Conservation (phyloP, 2,329 filamentous ascomycete genomes). For the Sclerotinia minor region DNA sequence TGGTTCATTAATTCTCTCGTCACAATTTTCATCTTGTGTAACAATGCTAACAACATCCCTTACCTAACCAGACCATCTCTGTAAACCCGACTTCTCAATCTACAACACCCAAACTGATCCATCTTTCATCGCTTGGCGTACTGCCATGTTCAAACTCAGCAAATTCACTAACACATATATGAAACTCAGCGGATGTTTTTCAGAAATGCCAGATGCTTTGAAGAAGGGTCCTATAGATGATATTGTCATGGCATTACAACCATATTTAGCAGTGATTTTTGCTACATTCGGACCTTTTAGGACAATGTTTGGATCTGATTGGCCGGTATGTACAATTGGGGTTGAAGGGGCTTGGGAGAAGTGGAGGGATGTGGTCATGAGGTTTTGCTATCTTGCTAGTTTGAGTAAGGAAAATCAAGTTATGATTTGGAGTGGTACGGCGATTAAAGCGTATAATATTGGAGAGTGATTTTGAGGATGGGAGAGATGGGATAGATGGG, state of each 20-base stretch:
- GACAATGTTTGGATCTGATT: conserved; percentile 90
- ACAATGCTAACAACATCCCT: conserved; percentile 8
- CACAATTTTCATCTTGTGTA: conserved; percentile 1
- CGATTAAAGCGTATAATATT: conserved; percentile 67
- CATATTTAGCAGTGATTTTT: conserved; percentile 73
- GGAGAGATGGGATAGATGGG: too few relatives aligned
- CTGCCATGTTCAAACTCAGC: conserved; percentile 66
- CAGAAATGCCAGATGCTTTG: conserved; percentile 66
- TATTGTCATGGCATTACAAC: conserved; percentile 63
- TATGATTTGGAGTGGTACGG: conserved; percentile 72
- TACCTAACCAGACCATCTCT: conserved; percentile 69
- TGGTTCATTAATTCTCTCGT: neutral
- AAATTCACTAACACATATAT: conserved; percentile 70
- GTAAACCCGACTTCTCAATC: conserved; percentile 77
- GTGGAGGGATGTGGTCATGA: conserved; percentile 72
- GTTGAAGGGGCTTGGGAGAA: conserved; percentile 64
- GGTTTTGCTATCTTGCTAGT: conserved; percentile 62
- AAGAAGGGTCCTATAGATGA: conserved; percentile 51
- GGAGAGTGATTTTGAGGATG: conserved; percentile 34
- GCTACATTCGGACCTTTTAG: conserved; percentile 68
- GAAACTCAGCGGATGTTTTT: conserved; percentile 87
- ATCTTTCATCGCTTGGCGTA: conserved; percentile 66
- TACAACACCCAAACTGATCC: conserved; percentile 50
- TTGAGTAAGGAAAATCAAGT: conserved; percentile 61
- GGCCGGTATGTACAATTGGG: conserved; percentile 83